These are phyloP conservation scores for Haematococcus lacustris DNA, from an alignment of 139 green algal genomes.

Conservation along the genomic window DNA sequence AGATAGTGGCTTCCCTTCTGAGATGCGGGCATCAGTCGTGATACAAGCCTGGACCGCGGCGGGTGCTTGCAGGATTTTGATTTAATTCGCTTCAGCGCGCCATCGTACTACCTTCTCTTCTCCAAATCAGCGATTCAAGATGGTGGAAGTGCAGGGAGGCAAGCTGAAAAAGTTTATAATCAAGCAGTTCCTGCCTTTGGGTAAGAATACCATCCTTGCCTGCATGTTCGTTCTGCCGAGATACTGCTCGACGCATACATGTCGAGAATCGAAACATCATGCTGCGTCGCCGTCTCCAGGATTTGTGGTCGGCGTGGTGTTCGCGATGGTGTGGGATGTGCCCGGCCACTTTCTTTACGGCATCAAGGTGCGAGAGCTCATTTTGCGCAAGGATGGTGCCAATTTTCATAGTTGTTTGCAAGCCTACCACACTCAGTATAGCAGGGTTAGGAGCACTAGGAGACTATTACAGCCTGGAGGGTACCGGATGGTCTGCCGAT, in stretches of 20 bases:
- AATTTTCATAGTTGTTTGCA: too few species aligned
- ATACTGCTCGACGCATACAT: neutral
- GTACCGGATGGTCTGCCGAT: too few species aligned
- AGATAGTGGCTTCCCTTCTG: too few species aligned
- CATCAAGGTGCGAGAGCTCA: neutral
- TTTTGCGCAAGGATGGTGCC: too few species aligned
- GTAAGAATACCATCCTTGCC: slow-evolving; percentile 8
- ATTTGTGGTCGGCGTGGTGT: neutral
- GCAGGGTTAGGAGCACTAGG: too few species aligned
- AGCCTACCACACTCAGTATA: too few species aligned
- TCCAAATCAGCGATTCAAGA: neutral
- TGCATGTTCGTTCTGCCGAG: neutral
- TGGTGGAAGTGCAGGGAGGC: neutral
- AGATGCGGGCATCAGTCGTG: too few species aligned
- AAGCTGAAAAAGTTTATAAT: slow-evolving; percentile 31
- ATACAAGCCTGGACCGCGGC: too few species aligned
- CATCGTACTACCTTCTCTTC: too few species aligned
- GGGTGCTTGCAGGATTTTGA: too few species aligned
- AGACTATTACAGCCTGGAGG: too few species aligned
- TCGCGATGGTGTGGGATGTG: neutral
- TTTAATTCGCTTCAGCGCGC: too few species aligned
- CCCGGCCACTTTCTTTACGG: neutral
- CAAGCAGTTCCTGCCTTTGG: slow-evolving; percentile 44
- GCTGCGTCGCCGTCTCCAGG: neutral
- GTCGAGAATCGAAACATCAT: neutral